phyloP scores from a whole-genome alignment of 1,139 yeast genomes.

The Suhomyces wounanorum region DNA sequence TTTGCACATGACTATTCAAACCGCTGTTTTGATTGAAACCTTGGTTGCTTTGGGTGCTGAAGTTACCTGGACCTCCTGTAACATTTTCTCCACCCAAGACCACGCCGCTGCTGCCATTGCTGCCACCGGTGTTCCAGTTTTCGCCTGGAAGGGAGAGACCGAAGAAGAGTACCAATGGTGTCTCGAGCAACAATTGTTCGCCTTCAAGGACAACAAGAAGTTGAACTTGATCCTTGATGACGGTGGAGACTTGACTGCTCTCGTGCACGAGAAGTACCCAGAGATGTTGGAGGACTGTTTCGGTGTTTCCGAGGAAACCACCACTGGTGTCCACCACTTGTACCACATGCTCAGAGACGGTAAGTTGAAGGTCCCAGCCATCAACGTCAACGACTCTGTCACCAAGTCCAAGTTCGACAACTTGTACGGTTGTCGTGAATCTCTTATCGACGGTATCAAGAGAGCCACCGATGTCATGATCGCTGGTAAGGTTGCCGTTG shows the following conservation, averaged over 20 bases:
- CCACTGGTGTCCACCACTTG: conserved; percentile 99
- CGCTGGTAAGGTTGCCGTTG: conserved; percentile 99
- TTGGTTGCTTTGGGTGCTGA: conserved; percentile 98
- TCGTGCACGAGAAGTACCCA: conserved; percentile 98
- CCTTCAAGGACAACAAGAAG: conserved; percentile 95
- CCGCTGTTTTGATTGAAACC: conserved; percentile 98
- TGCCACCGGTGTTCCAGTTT: conserved; percentile 98
- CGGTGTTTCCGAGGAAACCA: conserved; percentile 99
- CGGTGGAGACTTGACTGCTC: conserved; percentile 98
- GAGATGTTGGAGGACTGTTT: conserved; percentile 93
- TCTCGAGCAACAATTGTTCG: conserved; percentile 98
- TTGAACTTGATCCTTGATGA: conserved; percentile 98
- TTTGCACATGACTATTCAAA: conserved; percentile 99
- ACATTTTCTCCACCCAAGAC: conserved; percentile 99
- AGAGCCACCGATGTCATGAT: conserved; percentile 99
- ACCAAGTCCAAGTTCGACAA: conserved; percentile 99
- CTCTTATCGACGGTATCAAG: conserved; percentile 97
- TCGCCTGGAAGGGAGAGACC: conserved; percentile 99
- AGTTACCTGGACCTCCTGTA: conserved; percentile 99
- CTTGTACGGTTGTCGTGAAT: conserved; percentile 99
- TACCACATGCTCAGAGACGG: conserved; percentile 95
- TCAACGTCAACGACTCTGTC: conserved; percentile 98
- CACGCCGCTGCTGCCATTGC: conserved; percentile 99
- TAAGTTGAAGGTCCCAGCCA: conserved; percentile 96
- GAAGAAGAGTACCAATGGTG: conserved; percentile 99